These are phyloP conservation scores for Dactylellina sp. DNA, from an alignment of 2,329 filamentous ascomycete genomes.

Conservation along the genomic window DNA sequence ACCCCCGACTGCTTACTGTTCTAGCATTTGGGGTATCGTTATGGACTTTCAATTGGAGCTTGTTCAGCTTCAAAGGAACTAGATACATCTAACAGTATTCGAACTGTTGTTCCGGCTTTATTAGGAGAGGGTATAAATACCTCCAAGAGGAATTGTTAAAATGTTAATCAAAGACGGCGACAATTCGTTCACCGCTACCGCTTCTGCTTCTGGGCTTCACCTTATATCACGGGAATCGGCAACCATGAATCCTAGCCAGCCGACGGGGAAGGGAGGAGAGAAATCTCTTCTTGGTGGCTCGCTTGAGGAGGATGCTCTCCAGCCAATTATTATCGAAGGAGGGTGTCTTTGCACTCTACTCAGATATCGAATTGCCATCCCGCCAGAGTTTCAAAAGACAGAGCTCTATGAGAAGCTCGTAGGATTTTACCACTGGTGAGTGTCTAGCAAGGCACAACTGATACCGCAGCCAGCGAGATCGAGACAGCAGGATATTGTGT, in stretches of 20 bases:
- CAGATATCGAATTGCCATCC: constrained; percentile 37
- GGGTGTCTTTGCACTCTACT: constrained; percentile 44
- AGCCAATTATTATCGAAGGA: constrained; percentile 44
- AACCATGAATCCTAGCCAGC: constrained; percentile 1
- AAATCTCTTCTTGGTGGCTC: not conserved
- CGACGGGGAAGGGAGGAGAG: constrained; percentile 20
- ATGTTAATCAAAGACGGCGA: constrained; percentile 37
- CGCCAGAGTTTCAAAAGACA: constrained; percentile 40
- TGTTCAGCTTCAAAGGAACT: not conserved
- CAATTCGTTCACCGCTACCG: constrained; percentile 19
- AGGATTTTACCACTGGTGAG: constrained; percentile 51
- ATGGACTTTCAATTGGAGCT: constrained; percentile 30
- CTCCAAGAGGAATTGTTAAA: constrained; percentile 13
- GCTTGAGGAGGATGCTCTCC: constrained; percentile 2
- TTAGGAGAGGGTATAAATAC: constrained; percentile 16
- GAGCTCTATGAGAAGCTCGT: constrained; percentile 45
- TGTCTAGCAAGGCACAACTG: too few relatives aligned
- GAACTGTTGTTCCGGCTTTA: not conserved
- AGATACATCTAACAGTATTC: constrained; percentile 14
- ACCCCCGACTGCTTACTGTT: constrained; percentile 1
- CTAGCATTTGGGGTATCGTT: constrained; percentile 24
- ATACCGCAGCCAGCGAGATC: too few relatives aligned
- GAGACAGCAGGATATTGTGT: not conserved
- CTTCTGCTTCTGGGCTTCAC: not conserved
- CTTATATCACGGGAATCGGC: not conserved